A percentile compares a stretch with the other conserved stretches of the same genome.
phyloP scores from a whole-genome alignment of 257 asterid species.

The Lavandula angustifolia region DNA sequence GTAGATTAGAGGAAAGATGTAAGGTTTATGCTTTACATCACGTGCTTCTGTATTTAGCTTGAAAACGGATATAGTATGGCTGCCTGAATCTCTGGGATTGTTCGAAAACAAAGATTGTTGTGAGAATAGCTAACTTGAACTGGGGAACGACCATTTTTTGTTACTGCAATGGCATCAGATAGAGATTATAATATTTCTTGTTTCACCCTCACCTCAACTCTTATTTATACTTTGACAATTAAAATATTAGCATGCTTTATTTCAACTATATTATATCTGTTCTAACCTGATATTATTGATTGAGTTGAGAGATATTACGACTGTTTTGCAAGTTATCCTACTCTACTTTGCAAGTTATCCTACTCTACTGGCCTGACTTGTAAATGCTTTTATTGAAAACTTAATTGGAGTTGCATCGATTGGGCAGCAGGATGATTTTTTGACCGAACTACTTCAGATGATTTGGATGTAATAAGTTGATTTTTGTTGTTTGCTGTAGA shows the following conservation, averaged over 20 bases:
- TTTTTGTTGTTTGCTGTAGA: slow-evolving; percentile 53
- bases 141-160: background rate
- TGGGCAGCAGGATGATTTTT: background rate
- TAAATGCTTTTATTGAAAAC: too few relatives aligned
- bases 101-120: background rate
- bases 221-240: slow-evolving; percentile 1
- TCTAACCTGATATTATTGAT: slow-evolving; percentile 17
- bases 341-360: too few relatives aligned
- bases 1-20: slow-evolving; percentile 7
- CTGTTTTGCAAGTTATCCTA: too few relatives aligned
- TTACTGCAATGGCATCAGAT: background rate
- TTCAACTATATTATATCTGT: background rate
- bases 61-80: background rate
- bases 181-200: background rate
- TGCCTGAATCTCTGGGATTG: background rate
- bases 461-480: slow-evolving; percentile 28
- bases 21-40: background rate
- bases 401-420: slow-evolving; percentile 15
- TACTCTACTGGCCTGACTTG: too few relatives aligned
- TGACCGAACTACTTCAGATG: slow-evolving; percentile 24
- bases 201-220: background rate
- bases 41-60: background rate
- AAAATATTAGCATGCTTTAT: slow-evolving; percentile 10
- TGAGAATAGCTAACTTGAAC: background rate
- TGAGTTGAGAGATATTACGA: slow-evolving; percentile 2